Evolutionary conservation across 139 green algal species (phyloP).

Genomic region (Raphidocelis subcapitata): DNA sequence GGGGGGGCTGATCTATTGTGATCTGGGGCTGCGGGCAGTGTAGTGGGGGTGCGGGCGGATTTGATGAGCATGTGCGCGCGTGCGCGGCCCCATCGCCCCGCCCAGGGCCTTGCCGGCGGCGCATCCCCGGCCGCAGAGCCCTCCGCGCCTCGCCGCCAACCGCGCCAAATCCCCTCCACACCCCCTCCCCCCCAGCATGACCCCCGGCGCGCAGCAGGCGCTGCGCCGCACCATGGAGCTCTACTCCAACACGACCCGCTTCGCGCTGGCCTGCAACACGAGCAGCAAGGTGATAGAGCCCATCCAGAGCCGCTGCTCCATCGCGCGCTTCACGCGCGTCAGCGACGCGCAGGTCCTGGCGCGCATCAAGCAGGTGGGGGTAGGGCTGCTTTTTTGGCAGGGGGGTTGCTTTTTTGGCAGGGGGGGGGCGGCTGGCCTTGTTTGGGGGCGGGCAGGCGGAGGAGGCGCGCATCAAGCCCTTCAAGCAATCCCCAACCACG

Average conservation of each 20-base stretch:
- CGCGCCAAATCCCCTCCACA: too few species aligned
- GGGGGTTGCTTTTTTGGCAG: conserved; percentile 30
- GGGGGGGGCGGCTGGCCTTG: neutral
- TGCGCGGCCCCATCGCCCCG: too few species aligned
- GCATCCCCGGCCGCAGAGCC: too few species aligned
- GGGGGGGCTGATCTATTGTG: too few species aligned
- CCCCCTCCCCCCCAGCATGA: too few species aligned
- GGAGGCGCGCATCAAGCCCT: too few species aligned
- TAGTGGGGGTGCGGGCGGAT: too few species aligned
- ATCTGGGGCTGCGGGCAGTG: too few species aligned
- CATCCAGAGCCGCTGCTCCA: conserved; percentile 97
- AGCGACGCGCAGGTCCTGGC: conserved; percentile 85
- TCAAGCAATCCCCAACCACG: too few species aligned
- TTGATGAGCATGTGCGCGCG: too few species aligned
- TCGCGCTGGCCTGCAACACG: conserved; percentile 97
- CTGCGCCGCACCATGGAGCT: conserved; percentile 99
- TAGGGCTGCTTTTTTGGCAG: conserved; percentile 13
- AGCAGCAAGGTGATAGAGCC: conserved; percentile 95
- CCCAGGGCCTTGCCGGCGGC: too few species aligned
- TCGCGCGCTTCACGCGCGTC: conserved; percentile 90
- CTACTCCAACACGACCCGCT: conserved; percentile 92
- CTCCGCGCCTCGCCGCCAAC: too few species aligned
- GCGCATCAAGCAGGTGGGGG: conserved; percentile 77
- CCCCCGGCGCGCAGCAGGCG: conserved; percentile 90
- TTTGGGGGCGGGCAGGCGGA: neutral